Percentiles rank a stretch among this genome's conserved stretches.
These are phyloP conservation scores for Phyllosticta paracitricarpa DNA, from an alignment of 2,329 filamentous ascomycete genomes.

Conservation along the genomic window DNA sequence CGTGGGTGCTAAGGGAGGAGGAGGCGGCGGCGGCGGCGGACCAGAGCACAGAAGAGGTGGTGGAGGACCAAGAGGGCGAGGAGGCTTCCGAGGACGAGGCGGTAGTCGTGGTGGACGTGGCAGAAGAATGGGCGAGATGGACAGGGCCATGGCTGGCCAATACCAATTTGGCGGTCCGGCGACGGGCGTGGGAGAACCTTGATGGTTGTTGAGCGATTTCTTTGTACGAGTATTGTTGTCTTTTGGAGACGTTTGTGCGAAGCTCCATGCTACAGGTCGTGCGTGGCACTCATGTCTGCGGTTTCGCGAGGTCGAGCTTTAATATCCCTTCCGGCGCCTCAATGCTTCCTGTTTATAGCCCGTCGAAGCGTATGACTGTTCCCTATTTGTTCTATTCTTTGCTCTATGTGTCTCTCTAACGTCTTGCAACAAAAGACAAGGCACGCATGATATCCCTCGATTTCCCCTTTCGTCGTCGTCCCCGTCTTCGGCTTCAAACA, in stretches of 20 bases:
- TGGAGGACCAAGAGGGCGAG: conserved; percentile 16
- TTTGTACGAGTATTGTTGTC: not conserved
- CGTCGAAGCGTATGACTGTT: too few relatives aligned
- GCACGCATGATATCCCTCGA: not conserved
- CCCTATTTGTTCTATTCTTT: not conserved
- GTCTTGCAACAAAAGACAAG: too few relatives aligned
- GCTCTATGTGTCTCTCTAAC: not conserved
- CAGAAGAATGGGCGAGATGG: conserved; percentile 12
- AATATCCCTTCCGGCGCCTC: too few relatives aligned
- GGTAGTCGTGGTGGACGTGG: conserved; percentile 5
- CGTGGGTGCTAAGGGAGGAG: conserved; percentile 36
- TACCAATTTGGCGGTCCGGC: not conserved
- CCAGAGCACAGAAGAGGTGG: conserved; percentile 14
- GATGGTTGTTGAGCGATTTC: not conserved
- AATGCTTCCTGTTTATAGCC: too few relatives aligned
- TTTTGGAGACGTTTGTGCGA: not conserved
- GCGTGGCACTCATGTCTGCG: too few relatives aligned
- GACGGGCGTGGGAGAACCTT: not conserved
- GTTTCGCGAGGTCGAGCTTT: too few relatives aligned
- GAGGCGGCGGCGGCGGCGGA: conserved; percentile 24
- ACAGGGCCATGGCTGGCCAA: conserved; percentile 4
- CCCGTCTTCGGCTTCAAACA: not conserved
- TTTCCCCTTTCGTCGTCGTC: not conserved
- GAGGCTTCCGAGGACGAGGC: conserved; percentile 13
- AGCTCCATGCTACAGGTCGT: not conserved